Evolutionary conservation across 1,139 yeast genomes (phyloP).

Genomic region (Sugiyamaella grinbergsii): DNA sequence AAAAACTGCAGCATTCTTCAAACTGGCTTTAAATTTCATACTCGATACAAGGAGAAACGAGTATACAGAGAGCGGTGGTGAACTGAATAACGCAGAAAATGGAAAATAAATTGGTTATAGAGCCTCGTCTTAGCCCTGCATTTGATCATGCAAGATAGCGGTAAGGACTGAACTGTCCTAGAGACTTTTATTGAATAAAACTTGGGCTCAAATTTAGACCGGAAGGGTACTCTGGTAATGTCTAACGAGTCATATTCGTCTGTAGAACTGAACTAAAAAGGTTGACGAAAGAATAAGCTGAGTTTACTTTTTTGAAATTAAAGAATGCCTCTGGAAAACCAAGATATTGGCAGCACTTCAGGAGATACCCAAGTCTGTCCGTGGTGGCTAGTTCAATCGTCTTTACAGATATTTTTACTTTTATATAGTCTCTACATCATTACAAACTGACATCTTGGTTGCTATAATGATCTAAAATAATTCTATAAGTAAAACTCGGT

Average conservation of each 20-base stretch:
- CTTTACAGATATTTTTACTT: neutral
- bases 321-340: too few species aligned
- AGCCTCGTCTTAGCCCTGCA: neutral
- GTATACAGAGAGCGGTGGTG: too few species aligned
- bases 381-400: neutral
- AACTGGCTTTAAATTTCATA: constrained; percentile 11
- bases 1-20: constrained; percentile 9
- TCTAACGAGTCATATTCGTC: too few species aligned
- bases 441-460: constrained; percentile 57
- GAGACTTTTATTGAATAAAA: too few species aligned
- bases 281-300: too few species aligned
- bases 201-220: too few species aligned
- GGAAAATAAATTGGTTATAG: neutral
- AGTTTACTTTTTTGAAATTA: too few species aligned
- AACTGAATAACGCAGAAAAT: too few species aligned
- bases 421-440: neutral
- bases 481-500: constrained; percentile 93
- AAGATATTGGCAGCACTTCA: too few species aligned
- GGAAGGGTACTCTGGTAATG: neutral
- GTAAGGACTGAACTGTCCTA: neutral
- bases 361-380: too few species aligned
- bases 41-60: too few species aligned
- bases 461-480: constrained; percentile 91
- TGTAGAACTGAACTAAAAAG: too few species aligned
- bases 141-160: neutral